These are phyloP conservation scores for Nemania serpens DNA, from an alignment of 2,329 filamentous ascomycete species.

Conservation along the genomic window DNA sequence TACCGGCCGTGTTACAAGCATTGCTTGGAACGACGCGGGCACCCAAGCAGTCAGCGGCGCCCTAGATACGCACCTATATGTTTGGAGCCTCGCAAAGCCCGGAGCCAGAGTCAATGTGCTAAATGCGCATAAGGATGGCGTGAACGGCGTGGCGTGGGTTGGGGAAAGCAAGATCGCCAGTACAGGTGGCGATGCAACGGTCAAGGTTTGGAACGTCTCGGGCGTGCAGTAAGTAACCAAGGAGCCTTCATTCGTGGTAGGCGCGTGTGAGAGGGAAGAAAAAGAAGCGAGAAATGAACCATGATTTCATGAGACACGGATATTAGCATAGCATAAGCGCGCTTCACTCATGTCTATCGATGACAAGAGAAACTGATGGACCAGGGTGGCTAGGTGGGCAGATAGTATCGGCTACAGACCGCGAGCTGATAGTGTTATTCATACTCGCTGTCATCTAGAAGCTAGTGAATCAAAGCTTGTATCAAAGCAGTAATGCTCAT, in stretches of 20 bases:
- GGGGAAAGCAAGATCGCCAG: conserved; percentile 72
- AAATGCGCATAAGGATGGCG: conserved; percentile 95
- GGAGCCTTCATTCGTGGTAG: background rate
- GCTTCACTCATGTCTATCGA: no score
- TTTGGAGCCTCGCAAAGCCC: conserved; percentile 86
- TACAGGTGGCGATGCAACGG: conserved; percentile 82
- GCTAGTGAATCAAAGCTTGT: no score
- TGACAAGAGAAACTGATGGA: background rate
- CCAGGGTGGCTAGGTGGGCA: background rate
- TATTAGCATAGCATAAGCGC: background rate
- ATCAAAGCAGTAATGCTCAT: no score
- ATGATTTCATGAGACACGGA: conserved; percentile 8
- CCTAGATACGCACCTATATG: conserved; percentile 88
- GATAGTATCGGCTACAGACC: no score
- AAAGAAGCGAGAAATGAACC: background rate
- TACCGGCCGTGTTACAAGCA: conserved; percentile 60
- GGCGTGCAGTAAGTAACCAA: conserved; percentile 50
- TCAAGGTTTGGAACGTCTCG: conserved; percentile 84
- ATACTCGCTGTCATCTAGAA: no score
- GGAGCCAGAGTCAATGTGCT: conserved; percentile 81
- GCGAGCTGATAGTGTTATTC: no score
- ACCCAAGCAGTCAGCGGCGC: conserved; percentile 82
- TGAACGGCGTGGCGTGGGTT: conserved; percentile 85
- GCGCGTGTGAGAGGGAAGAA: background rate
- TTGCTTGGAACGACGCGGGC: conserved; percentile 77